phyloP scores from a whole-genome alignment of 2,329 filamentous ascomycete species.

The Talaromyces sp. region DNA sequence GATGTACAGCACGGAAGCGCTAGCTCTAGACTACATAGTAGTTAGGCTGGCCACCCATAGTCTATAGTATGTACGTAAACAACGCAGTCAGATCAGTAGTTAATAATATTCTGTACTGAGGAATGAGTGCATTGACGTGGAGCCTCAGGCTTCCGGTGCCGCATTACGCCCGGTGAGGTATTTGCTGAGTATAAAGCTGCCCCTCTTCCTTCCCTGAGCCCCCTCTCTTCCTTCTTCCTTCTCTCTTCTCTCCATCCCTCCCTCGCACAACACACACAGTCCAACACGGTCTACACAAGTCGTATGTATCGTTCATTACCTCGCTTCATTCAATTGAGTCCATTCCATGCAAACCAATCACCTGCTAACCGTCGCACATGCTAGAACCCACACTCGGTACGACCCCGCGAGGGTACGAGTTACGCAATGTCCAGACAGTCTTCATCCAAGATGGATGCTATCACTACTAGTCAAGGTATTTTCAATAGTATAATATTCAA shows the following conservation, averaged over 20 bases:
- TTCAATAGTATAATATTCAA: constrained; percentile 40
- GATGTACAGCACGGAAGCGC: neutral
- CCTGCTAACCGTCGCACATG: neutral
- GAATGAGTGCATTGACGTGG: neutral
- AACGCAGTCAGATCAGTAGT: too few relatives aligned
- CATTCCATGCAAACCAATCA: neutral
- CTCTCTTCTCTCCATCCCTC: neutral
- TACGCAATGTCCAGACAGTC: constrained; percentile 15
- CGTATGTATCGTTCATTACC: neutral
- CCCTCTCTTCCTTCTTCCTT: neutral
- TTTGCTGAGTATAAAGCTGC: constrained; percentile 4
- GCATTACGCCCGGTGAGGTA: constrained; percentile 1
- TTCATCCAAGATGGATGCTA: constrained; percentile 28
- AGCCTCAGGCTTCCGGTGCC: neutral
- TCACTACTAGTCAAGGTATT: constrained; percentile 43
- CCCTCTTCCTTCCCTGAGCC: neutral
- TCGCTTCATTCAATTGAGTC: neutral
- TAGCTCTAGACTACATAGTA: neutral
- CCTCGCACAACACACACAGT: neutral
- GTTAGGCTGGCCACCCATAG: neutral
- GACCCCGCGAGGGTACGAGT: constrained; percentile 19
- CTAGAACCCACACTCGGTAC: constrained; percentile 16
- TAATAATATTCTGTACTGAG: too few relatives aligned
- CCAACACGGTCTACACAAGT: neutral
- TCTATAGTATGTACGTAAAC: too few relatives aligned